Percentiles rank a stretch among this genome's conserved stretches.
Conservation (phyloP, 495 filamentous ascomycete species). For the Apodospora peruviana region DNA sequence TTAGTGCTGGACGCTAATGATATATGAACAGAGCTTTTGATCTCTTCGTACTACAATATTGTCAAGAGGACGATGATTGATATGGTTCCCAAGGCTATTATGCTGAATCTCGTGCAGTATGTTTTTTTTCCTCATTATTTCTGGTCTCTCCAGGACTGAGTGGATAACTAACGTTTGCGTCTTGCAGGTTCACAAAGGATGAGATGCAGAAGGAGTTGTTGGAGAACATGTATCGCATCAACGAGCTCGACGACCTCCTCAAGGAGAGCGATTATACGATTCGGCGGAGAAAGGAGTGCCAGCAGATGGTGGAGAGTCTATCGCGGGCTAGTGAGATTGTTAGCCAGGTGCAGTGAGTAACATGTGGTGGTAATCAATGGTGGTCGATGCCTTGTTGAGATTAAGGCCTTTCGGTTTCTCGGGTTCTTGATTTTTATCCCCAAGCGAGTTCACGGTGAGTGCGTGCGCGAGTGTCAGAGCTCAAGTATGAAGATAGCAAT, state of each 20-base stretch:
- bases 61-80: slow-evolving; percentile 98
- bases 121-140: slow-evolving; percentile 26
- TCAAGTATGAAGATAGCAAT: too few relatives aligned
- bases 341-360: slow-evolving; percentile 82
- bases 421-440: too few relatives aligned
- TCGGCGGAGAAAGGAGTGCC: slow-evolving; percentile 93
- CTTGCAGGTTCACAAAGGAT: slow-evolving; percentile 79
- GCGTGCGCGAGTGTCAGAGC: too few relatives aligned
- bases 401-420: too few relatives aligned
- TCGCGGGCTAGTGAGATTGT: slow-evolving; percentile 91
- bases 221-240: slow-evolving; percentile 93
- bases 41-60: slow-evolving; percentile 96
- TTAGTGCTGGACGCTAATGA: too few relatives aligned
- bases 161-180: neutral
- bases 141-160: neutral
- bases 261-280: slow-evolving; percentile 98
- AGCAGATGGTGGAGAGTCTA: slow-evolving; percentile 96
- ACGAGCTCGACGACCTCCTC: slow-evolving; percentile 85
- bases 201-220: slow-evolving; percentile 98
- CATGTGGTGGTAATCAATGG: too few relatives aligned
- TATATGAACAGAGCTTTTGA: slow-evolving; percentile 78
- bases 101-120: slow-evolving; percentile 93
- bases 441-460: too few relatives aligned
- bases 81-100: slow-evolving; percentile 99
- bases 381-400: too few relatives aligned